A percentile compares a stretch with the other conserved stretches of the same genome.
Evolutionary conservation across 2,329 filamentous ascomycete species (phyloP).

Genomic region (Penicillium brasilianum): DNA sequence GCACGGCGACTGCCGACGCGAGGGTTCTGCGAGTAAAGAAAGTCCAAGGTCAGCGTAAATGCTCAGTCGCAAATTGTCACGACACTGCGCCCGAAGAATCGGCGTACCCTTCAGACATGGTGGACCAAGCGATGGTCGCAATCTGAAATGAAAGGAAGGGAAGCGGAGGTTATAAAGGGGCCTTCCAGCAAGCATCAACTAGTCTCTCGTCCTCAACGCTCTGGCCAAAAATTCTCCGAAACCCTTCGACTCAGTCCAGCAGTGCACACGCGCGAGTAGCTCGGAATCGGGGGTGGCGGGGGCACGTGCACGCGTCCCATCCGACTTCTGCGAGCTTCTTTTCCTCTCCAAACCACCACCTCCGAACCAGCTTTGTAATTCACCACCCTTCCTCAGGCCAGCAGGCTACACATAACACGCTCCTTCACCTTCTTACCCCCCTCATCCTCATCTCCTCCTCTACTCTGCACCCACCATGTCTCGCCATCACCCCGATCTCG

Average conservation of each 20-base stretch:
- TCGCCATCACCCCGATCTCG: conserved; percentile 95
- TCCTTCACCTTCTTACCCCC: neutral
- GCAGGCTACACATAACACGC: neutral
- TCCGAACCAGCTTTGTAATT: conserved; percentile 6
- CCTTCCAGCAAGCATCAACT: neutral
- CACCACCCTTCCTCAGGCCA: conserved; percentile 4
- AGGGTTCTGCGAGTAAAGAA: conserved; percentile 40
- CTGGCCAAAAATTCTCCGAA: neutral
- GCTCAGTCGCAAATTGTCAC: conserved; percentile 6
- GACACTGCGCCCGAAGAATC: conserved; percentile 3
- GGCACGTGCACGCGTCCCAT: conserved; percentile 45
- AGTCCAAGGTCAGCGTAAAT: conserved; percentile 11
- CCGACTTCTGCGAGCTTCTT: conserved; percentile 46
- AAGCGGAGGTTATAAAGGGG: neutral
- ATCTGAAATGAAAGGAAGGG: neutral
- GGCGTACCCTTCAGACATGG: conserved; percentile 36
- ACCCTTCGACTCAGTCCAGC: neutral
- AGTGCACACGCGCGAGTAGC: neutral
- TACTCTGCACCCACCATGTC: conserved; percentile 66
- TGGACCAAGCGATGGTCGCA: conserved; percentile 5
- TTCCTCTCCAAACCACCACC: conserved; percentile 15
- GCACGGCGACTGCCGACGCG: conserved; percentile 60
- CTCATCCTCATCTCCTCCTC: conserved; percentile 3
- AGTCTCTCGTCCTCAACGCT: neutral
- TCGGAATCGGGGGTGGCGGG: neutral